Evolutionary conservation across 805 yeast genomes (phyloP).

Genomic region (Yarrowia alimentaria): DNA sequence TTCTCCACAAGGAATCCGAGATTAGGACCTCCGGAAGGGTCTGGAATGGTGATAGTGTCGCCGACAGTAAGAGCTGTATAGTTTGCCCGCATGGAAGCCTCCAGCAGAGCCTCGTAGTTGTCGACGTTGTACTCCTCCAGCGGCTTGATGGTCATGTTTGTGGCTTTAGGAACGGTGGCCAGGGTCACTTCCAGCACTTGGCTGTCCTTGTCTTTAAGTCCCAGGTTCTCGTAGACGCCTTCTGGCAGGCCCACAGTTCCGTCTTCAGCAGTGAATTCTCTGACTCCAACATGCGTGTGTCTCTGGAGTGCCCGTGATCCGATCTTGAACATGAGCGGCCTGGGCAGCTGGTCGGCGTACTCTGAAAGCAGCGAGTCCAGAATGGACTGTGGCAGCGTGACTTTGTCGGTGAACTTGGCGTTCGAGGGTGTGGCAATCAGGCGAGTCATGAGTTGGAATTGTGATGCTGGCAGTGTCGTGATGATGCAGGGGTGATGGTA

Average conservation of each 20-base stretch:
- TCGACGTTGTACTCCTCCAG: constrained; percentile 37
- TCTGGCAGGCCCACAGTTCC: constrained; percentile 43
- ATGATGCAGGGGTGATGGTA: background rate
- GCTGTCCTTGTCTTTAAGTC: constrained; percentile 30
- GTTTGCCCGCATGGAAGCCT: constrained; percentile 48
- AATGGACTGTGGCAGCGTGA: constrained; percentile 37
- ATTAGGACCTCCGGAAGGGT: constrained; percentile 33
- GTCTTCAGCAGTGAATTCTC: constrained; percentile 49
- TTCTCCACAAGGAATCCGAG: constrained; percentile 42
- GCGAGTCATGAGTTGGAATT: too few relatives aligned
- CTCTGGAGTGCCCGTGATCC: constrained; percentile 33
- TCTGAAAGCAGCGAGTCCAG: constrained; percentile 35
- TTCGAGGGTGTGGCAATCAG: too few relatives aligned
- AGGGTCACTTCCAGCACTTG: constrained; percentile 34
- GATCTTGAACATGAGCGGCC: constrained; percentile 45
- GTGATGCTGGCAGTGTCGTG: too few relatives aligned
- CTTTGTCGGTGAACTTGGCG: constrained; percentile 36
- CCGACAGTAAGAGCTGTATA: constrained; percentile 51
- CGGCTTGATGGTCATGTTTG: constrained; percentile 47
- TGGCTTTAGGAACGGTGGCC: constrained; percentile 49
- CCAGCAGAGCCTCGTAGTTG: constrained; percentile 57
- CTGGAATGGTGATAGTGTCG: constrained; percentile 41
- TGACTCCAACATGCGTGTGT: constrained; percentile 46
- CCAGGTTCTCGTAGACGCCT: constrained; percentile 39
- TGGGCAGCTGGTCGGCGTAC: constrained; percentile 29